Percentiles rank a stretch among this genome's conserved stretches.
phyloP scores from a whole-genome alignment of 257 asterid genomes.

The Solanum chiquidenum region DNA sequence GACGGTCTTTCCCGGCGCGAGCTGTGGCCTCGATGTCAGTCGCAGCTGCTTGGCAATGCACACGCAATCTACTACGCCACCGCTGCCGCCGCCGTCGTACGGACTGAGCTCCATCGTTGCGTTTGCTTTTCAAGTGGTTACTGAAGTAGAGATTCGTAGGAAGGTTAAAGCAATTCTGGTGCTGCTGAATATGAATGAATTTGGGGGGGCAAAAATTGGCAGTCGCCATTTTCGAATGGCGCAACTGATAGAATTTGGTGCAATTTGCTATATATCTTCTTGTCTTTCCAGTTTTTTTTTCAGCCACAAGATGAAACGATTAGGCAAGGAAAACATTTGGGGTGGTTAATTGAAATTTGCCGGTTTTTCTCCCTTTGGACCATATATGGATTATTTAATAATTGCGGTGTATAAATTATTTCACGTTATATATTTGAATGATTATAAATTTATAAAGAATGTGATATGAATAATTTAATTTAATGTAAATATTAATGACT shows the following conservation, averaged over 20 bases:
- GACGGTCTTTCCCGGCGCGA: constrained; percentile 80
- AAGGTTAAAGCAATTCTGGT: constrained; percentile 1
- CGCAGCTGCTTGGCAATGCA: constrained; percentile 35
- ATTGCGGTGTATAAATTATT: too few relatives aligned
- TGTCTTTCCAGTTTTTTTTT: background rate
- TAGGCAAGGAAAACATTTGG: background rate
- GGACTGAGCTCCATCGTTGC: background rate
- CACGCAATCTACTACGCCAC: background rate
- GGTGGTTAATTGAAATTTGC: background rate
- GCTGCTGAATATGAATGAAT: constrained; percentile 1
- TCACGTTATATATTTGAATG: too few relatives aligned
- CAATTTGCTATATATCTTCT: background rate
- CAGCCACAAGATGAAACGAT: background rate
- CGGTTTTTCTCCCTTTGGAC: background rate
- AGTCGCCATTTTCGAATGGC: constrained; percentile 7
- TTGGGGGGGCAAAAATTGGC: constrained; percentile 21
- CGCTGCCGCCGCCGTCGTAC: constrained; percentile 8
- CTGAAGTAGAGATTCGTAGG: constrained; percentile 1
- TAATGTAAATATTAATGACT: too few relatives aligned
- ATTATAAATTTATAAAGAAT: too few relatives aligned
- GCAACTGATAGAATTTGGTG: background rate
- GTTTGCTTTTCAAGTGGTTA: constrained; percentile 3
- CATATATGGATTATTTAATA: too few relatives aligned
- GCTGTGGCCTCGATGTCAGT: constrained; percentile 32
- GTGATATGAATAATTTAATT: too few relatives aligned